Evolutionary conservation across 2,329 filamentous ascomycete genomes (phyloP).

Genomic region (Davidsoniella eucalypti): DNA sequence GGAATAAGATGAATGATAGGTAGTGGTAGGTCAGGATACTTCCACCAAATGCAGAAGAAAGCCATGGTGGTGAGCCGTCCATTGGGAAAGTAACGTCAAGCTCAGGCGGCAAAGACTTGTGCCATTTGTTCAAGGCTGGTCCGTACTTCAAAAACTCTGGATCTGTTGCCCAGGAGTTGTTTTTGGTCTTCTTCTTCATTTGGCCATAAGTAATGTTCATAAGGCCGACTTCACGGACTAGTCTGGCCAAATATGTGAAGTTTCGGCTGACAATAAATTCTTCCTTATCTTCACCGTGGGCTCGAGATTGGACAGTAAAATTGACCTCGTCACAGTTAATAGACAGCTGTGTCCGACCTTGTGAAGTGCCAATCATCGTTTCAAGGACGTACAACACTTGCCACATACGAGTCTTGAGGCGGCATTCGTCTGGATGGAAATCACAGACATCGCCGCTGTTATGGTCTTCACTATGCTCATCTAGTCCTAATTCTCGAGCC

Average conservation of each 20-base stretch:
- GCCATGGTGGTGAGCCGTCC: slow-evolving; percentile 67
- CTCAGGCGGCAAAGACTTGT: slow-evolving; percentile 60
- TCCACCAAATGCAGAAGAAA: slow-evolving; percentile 73
- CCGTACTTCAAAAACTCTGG: slow-evolving; percentile 69
- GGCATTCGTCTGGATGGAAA: slow-evolving; percentile 55
- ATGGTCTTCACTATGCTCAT: slow-evolving; percentile 74
- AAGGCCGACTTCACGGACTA: slow-evolving; percentile 60
- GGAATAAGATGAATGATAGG: slow-evolving; percentile 68
- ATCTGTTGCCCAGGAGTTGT: slow-evolving; percentile 59
- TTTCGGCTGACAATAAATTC: slow-evolving; percentile 70
- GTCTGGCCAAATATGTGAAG: slow-evolving; percentile 63
- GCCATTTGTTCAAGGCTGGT: slow-evolving; percentile 58
- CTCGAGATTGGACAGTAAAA: slow-evolving; percentile 46
- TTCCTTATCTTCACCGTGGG: slow-evolving; percentile 51
- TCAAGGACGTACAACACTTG: slow-evolving; percentile 75
- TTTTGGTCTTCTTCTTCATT: slow-evolving; percentile 54
- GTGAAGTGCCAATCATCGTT: slow-evolving; percentile 81
- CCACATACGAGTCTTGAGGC: slow-evolving; percentile 77
- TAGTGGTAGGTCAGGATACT: slow-evolving; percentile 85
- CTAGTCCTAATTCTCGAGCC: slow-evolving; percentile 77
- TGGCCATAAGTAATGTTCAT: slow-evolving; percentile 62
- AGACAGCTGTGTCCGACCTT: slow-evolving; percentile 67
- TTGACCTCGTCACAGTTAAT: slow-evolving; percentile 64
- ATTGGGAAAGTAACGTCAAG: slow-evolving; percentile 60
- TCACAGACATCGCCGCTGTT: slow-evolving; percentile 54